Conservation (phyloP, 1,139 yeast genomes). For the Pneumocystis carinii region DNA sequence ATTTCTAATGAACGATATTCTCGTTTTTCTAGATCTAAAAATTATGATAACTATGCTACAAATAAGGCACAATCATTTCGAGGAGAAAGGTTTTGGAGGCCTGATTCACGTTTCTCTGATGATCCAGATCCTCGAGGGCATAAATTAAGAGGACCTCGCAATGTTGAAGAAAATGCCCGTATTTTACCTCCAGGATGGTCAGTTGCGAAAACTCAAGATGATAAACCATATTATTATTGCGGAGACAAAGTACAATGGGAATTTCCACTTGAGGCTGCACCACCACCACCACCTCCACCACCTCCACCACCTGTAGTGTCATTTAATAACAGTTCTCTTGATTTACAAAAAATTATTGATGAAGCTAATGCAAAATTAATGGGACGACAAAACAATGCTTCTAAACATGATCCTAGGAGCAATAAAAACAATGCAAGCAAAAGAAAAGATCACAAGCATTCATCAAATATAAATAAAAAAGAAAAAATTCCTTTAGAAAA, state of each 20-base stretch:
- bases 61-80: slow-evolving; percentile 1
- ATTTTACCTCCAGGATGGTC: slow-evolving; percentile 29
- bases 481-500: slow-evolving; percentile 10
- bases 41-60: background rate
- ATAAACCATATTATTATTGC: slow-evolving; percentile 40
- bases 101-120: background rate
- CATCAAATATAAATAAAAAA: slow-evolving; percentile 8
- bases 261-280: slow-evolving; percentile 26
- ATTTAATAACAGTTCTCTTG: slow-evolving; percentile 16
- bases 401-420: slow-evolving; percentile 14
- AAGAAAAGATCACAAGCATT: slow-evolving; percentile 16
- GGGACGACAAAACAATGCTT: slow-evolving; percentile 15
- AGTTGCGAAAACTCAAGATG: slow-evolving; percentile 21
- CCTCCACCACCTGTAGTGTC: slow-evolving; percentile 5
- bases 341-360: slow-evolving; percentile 29
- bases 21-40: background rate
- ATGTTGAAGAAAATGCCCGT: background rate
- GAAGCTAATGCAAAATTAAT: slow-evolving; percentile 25
- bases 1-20: background rate
- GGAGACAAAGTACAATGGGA: slow-evolving; percentile 45
- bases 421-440: slow-evolving; percentile 16
- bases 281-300: slow-evolving; percentile 10
- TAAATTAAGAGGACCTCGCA: background rate
- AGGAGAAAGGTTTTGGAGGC: slow-evolving; percentile 2
- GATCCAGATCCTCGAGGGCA: background rate